Base-by-base conservation (phyloP, 2,329 filamentous ascomycete genomes). In the Salinomyces thailandicus region DNA sequence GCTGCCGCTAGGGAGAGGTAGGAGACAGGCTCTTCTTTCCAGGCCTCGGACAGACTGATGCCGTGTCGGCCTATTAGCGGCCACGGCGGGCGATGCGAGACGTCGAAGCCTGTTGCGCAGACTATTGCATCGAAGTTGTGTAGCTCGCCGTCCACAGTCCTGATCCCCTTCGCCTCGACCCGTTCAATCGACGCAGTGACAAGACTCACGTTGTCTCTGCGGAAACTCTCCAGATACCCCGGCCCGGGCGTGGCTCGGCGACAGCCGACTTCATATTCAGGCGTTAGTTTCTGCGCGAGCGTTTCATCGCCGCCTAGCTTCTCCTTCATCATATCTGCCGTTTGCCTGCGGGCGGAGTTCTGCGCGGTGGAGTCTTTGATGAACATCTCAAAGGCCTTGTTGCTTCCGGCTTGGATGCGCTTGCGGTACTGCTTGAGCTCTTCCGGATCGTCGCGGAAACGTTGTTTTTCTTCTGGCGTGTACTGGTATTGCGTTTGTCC, bases 261-360 rank as follows among this genome's bases (percentile, higher is more conserved):
- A 39, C 69, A 72, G 2, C 67, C 68, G 2, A 62, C 62, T 2
- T 62, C 57, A 35, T 63, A 67, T 11, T 54, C 55, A 0, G 64
- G 64, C 3, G 64, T 53, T 4, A 67, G 62, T 16, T 66, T 61
- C 1, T 72, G 60, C 0, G 72, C 55, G 3, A 81, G 58, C 16
- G 74, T 68, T 0, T 75, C 71, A 42, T 77, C 72, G 35, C 67
- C 64, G 1, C 55, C 58, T 0, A 80, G 56, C 0, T 74, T 66
- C 27, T 64, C 49, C 22, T 62, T 62, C 72, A 80, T 80, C 35
- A 50, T 48, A 2, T 47, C 43, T 15, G 43, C 42, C 5, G 49
- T 52, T 5, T 40, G 35, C 19, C 43, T 45, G 3, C 48, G 44
- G 5, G 38, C 47, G 5, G 41, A 30, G n/a, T 38, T 33, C 26